Evolutionary conservation across 2,329 filamentous ascomycete species (phyloP).

Genomic region (Canariomyces notabilis): DNA sequence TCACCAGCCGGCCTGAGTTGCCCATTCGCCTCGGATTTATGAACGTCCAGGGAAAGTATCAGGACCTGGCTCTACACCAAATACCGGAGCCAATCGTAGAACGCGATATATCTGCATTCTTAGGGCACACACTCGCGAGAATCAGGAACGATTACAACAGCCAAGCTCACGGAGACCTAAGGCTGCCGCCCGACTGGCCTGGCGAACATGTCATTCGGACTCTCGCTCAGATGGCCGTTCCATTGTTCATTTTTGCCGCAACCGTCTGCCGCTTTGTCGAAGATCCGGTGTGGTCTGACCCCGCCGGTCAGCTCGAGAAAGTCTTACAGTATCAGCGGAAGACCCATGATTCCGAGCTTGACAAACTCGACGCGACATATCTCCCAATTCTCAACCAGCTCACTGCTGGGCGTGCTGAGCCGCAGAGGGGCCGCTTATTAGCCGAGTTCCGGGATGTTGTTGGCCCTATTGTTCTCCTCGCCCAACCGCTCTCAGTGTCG

Average conservation of each 20-base stretch:
- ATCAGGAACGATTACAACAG: conserved; percentile 28
- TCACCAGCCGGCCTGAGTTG: conserved; percentile 40
- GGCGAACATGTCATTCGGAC: conserved; percentile 1
- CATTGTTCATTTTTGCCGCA: conserved; percentile 30
- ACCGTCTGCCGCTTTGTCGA: conserved; percentile 28
- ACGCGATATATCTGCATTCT: conserved; percentile 34
- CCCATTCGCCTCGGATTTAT: conserved; percentile 35
- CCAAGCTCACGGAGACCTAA: not conserved
- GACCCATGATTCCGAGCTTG: conserved; percentile 12
- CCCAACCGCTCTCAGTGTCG: too few relatives aligned
- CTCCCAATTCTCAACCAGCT: conserved; percentile 21
- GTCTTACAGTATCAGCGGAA: conserved; percentile 22
- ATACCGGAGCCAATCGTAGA: conserved; percentile 28
- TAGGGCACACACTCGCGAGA: conserved; percentile 28
- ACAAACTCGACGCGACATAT: conserved; percentile 23
- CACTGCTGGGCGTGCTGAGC: conserved; percentile 6
- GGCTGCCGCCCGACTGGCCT: conserved; percentile 21
- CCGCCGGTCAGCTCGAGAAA: conserved; percentile 24
- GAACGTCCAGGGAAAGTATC: conserved; percentile 25
- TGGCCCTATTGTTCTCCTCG: too few relatives aligned
- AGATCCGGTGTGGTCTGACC: conserved; percentile 27
- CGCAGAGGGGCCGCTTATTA: conserved; percentile 3
- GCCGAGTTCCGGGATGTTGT: conserved; percentile 5
- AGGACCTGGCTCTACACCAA: conserved; percentile 33
- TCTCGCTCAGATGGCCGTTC: conserved; percentile 22